Base-by-base conservation (phyloP, 2,329 filamentous ascomycete species). In the Pleomassaria siparia region DNA sequence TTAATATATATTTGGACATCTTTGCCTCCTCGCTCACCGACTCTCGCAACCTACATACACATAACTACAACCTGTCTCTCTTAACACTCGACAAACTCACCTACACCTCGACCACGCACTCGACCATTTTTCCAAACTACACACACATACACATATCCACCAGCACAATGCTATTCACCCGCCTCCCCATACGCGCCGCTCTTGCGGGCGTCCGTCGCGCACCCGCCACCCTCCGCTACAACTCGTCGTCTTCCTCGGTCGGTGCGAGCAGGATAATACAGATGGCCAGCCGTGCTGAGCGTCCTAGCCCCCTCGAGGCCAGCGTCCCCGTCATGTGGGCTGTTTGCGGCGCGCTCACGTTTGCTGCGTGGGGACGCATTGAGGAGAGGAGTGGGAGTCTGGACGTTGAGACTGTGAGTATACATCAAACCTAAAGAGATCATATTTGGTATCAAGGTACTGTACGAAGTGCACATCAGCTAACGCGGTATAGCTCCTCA, bases 321-420 rank as follows among this genome's bases (percentile, higher is more conserved):
- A 57, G 60, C 5, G 60, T 70, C 8, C 66, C 66, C 16, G 39
- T 65, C 16, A 56, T 67, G 53, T 70, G 66, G 65, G 58, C 51
- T 11, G 42, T 62, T 3, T 64, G 58, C 42, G 66, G 62, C 15
- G 62, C 46, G 5, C 46, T 65, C 26, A 57, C 56, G 26, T 64
- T 49, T 49, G 51, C 59, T 5, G 63, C 62, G 2, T 70, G 59
- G 58, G 64, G 61, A 50, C 56, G 66, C 20, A 58, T 63, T 48
- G 62, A 57, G 22, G 63, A 64, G 44, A 54, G 55, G 21, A 54
- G 20, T 9, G 60, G 56, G 1, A 54, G 46, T 41, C 56, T 53
- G 20, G 53, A 66, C 39, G 64, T 68, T 2, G 63, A 68, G 56
- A 70, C 63, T 58, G 51, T 59, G 43, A 42, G 26, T 29, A 7